A percentile compares a stretch with the other conserved stretches of the same genome.
These are phyloP conservation scores for Hortiboletus campestris DNA, from an alignment of 768 basidiomycete genomes.

Conservation along the genomic window DNA sequence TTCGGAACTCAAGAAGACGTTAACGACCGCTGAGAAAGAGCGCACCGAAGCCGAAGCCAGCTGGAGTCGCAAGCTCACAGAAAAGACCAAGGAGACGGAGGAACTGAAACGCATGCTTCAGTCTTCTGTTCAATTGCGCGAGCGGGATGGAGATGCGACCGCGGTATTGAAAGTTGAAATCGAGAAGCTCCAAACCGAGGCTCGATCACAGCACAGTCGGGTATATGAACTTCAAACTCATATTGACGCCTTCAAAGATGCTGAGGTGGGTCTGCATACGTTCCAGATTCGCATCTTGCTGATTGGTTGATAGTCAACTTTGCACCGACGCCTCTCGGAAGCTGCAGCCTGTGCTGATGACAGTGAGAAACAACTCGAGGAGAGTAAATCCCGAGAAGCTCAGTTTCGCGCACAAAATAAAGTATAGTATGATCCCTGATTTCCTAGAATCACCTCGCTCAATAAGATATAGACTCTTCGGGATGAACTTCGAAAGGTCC, in stretches of 20 bases:
- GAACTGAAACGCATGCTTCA: slow-evolving; percentile 60
- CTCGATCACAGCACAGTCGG: slow-evolving; percentile 48
- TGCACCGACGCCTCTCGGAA: slow-evolving; percentile 49
- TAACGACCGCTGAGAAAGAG: slow-evolving; percentile 73
- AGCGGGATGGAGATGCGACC: slow-evolving; percentile 54
- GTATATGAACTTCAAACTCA: slow-evolving; percentile 54
- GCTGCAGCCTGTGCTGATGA: slow-evolving; percentile 45
- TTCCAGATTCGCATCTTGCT: background rate
- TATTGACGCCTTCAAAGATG: slow-evolving; percentile 48
- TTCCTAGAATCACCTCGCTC: slow-evolving; percentile 1
- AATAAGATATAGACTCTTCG: slow-evolving; percentile 65
- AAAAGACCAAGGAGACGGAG: slow-evolving; percentile 77
- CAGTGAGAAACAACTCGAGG: slow-evolving; percentile 71
- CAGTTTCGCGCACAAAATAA: slow-evolving; percentile 78
- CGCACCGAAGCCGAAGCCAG: slow-evolving; percentile 84
- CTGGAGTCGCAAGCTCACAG: slow-evolving; percentile 81
- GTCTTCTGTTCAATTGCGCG: slow-evolving; percentile 54
- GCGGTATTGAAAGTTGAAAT: slow-evolving; percentile 55
- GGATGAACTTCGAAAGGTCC: slow-evolving; percentile 94
- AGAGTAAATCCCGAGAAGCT: slow-evolving; percentile 63
- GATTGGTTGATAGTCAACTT: slow-evolving; percentile 35
- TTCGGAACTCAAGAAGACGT: slow-evolving; percentile 63
- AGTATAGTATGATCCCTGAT: slow-evolving; percentile 52
- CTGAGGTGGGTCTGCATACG: slow-evolving; percentile 52
- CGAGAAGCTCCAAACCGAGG: slow-evolving; percentile 47